Evolutionary conservation across 2,329 filamentous ascomycete species (phyloP).

Genomic region (Orbilia javanica): DNA sequence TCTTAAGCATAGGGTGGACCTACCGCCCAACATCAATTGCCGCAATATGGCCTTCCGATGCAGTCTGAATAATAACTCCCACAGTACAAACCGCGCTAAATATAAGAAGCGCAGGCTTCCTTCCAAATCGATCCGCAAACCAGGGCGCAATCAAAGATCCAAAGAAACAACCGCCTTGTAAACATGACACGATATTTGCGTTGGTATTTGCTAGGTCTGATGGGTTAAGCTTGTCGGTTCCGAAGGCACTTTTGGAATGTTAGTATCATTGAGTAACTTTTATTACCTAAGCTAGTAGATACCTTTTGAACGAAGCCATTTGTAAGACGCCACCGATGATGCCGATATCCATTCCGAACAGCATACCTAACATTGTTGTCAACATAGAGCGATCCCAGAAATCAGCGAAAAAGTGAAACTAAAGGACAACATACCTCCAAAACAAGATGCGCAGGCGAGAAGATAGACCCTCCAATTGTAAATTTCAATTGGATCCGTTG

Average conservation of each 20-base stretch:
- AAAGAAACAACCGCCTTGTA: constrained; percentile 84
- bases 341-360: constrained; percentile 76
- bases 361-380: constrained; percentile 68
- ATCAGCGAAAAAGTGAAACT: neutral
- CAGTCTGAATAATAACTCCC: constrained; percentile 75
- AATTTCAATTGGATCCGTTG: constrained; percentile 74
- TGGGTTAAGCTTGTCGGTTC: constrained; percentile 66
- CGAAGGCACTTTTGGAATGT: constrained; percentile 71
- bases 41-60: constrained; percentile 72
- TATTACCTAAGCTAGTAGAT: no score
- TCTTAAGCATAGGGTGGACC: neutral
- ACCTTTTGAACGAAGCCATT: constrained; percentile 72
- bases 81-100: constrained; percentile 72
- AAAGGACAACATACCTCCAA: constrained; percentile 61
- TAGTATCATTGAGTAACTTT: no score
- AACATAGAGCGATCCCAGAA: neutral
- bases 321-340: constrained; percentile 77
- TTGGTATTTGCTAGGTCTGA: constrained; percentile 70
- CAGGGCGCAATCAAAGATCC: constrained; percentile 75
- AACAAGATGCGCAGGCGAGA: constrained; percentile 70
- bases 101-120: constrained; percentile 70
- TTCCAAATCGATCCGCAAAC: constrained; percentile 71
- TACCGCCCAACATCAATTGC: constrained; percentile 76
- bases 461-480: constrained; percentile 78
- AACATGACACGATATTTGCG: constrained; percentile 78